These are phyloP conservation scores for Bremia lactucae DNA, from an alignment of 352 stramenopile species.

Conservation along the genomic window DNA sequence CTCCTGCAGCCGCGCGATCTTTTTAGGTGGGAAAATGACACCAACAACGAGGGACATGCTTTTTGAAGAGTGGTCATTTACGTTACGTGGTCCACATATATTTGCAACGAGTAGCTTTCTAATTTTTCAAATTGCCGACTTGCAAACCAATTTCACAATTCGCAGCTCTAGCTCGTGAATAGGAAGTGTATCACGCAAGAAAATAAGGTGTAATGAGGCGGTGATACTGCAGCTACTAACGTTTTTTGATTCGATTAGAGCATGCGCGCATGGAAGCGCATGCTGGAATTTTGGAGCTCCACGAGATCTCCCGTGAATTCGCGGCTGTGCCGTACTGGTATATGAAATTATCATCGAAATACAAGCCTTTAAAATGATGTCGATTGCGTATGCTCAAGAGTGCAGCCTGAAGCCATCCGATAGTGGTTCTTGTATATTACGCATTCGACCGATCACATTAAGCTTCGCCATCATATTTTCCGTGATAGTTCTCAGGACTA, in stretches of 20 bases:
- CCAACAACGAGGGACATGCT: slow-evolving; percentile 44
- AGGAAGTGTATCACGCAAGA: slow-evolving; percentile 52
- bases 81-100: no score
- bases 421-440: slow-evolving; percentile 72
- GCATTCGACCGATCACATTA: slow-evolving; percentile 66
- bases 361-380: slow-evolving; percentile 34
- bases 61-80: neutral
- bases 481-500: slow-evolving; percentile 54
- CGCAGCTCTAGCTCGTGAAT: slow-evolving; percentile 73
- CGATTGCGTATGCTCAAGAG: slow-evolving; percentile 30
- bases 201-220: slow-evolving; percentile 80
- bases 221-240: slow-evolving; percentile 64
- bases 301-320: slow-evolving; percentile 65
- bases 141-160: no score
- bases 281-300: no score
- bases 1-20: slow-evolving; percentile 62
- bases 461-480: slow-evolving; percentile 53
- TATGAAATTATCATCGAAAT: no score
- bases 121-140: slow-evolving; percentile 32
- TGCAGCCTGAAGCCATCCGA: slow-evolving; percentile 46
- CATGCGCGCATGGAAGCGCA: slow-evolving; percentile 62
- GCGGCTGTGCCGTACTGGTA: slow-evolving; percentile 71
- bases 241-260: slow-evolving; percentile 60
- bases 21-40: slow-evolving; percentile 76
- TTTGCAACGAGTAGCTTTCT: neutral